Evolutionary conservation across 2,329 filamentous ascomycete species (phyloP).

Genomic region (Pseudogymnoascus sp.): DNA sequence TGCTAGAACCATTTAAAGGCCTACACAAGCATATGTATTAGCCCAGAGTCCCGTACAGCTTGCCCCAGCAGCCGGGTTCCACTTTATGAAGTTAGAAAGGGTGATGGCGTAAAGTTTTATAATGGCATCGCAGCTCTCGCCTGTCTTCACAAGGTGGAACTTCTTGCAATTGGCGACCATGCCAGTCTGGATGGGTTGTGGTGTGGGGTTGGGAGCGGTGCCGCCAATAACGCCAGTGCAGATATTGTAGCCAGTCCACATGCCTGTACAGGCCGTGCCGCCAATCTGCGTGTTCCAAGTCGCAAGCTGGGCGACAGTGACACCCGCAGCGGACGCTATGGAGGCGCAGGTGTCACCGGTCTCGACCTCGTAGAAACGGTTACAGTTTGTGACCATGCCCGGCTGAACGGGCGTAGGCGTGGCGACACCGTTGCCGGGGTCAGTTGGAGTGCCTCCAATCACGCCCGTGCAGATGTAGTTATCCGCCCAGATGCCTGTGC

Average conservation of each 20-base stretch:
- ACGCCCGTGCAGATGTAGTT: slow-evolving; percentile 20
- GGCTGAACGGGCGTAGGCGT: slow-evolving; percentile 12
- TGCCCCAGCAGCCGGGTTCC: slow-evolving; percentile 25
- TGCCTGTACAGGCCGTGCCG: slow-evolving; percentile 12
- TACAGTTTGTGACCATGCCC: slow-evolving; percentile 20
- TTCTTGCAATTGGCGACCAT: neutral
- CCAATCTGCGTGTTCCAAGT: slow-evolving; percentile 28
- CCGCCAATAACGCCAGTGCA: neutral
- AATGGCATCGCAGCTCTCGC: slow-evolving; percentile 24
- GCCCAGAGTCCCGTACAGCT: slow-evolving; percentile 22
- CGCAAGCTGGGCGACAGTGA: slow-evolving; percentile 20
- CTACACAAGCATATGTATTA: slow-evolving; percentile 20
- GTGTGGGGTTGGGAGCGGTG: neutral
- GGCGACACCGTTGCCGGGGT: neutral
- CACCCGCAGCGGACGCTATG: slow-evolving; percentile 15
- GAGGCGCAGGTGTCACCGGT: slow-evolving; percentile 17
- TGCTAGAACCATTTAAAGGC: no score
- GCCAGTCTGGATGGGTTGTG: neutral
- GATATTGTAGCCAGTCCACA: neutral
- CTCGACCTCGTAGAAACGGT: slow-evolving; percentile 22
- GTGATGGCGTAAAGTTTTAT: slow-evolving; percentile 18
- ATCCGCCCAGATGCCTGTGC: slow-evolving; percentile 20
- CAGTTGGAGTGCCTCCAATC: neutral
- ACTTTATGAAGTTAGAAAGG: slow-evolving; percentile 20
- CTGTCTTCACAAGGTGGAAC: slow-evolving; percentile 10